Evolutionary conservation across 108 stramenopile genomes (phyloP).

Genomic region (Skeletonema grethae): DNA sequence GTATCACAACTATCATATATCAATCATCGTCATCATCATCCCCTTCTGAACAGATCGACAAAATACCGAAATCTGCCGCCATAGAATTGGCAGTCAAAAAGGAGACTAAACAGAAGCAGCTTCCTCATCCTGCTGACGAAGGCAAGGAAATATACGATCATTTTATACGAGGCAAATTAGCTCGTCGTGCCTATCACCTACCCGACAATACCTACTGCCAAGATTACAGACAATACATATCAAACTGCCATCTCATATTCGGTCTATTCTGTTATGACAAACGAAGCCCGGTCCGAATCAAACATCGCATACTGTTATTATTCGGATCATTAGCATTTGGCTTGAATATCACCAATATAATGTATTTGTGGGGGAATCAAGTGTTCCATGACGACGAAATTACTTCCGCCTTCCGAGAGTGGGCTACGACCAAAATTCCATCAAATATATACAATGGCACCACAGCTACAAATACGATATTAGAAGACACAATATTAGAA

Average conservation of each 20-base stretch:
- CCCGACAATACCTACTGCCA: constrained; percentile 38
- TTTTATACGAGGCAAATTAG: constrained; percentile 23
- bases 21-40: too few relatives aligned
- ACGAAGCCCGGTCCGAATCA: constrained; percentile 26
- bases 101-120: too few relatives aligned
- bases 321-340: constrained; percentile 46
- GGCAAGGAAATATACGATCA: not conserved
- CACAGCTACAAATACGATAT: constrained; percentile 20
- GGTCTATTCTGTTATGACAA: constrained; percentile 41
- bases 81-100: too few relatives aligned
- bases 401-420: too few relatives aligned
- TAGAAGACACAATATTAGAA: constrained; percentile 16
- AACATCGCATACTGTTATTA: constrained; percentile 31
- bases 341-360: constrained; percentile 32
- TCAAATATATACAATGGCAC: constrained; percentile 16
- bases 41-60: too few relatives aligned
- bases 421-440: too few relatives aligned
- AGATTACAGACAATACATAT: constrained; percentile 35
- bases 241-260: constrained; percentile 37
- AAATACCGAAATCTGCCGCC: too few relatives aligned
- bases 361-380: constrained; percentile 30
- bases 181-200: constrained; percentile 36
- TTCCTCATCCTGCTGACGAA: too few relatives aligned
- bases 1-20: too few relatives aligned
- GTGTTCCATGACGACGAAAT: constrained; percentile 10